Conservation (phyloP, 768 basidiomycete species). For the Rhizopogon vulgaris region DNA sequence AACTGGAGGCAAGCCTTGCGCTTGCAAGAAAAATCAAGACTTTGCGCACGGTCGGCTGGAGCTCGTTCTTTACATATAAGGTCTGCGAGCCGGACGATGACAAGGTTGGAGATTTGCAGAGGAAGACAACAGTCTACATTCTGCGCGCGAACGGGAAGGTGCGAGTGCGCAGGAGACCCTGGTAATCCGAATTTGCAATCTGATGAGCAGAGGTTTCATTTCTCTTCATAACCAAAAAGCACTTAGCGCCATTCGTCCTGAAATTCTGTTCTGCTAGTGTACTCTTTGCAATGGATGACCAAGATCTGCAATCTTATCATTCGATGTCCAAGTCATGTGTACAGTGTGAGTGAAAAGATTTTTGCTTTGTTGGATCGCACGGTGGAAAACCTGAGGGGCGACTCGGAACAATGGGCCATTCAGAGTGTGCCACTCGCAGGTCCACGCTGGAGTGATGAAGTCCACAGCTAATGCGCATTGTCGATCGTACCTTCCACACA, state of each 20-base stretch:
- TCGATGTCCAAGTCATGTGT: too few relatives aligned
- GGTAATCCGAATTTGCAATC: constrained; percentile 16
- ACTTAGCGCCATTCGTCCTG: neutral
- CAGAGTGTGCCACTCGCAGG: constrained; percentile 16
- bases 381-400: neutral
- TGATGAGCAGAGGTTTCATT: neutral
- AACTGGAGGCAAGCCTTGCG: constrained; percentile 41
- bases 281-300: neutral
- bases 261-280: neutral
- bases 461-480: neutral
- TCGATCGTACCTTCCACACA: neutral
- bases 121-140: constrained; percentile 36
- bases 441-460: neutral
- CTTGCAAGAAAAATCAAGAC: constrained; percentile 40
- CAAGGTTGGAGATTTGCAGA: constrained; percentile 16
- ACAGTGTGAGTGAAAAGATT: neutral
- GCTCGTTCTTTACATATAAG: constrained; percentile 36
- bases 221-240: neutral
- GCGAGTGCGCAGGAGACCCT: constrained; percentile 37
- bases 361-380: neutral
- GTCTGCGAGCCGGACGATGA: constrained; percentile 10
- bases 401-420: neutral
- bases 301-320: neutral
- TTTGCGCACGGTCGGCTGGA: constrained; percentile 45
- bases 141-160: constrained; percentile 34